phyloP scores from a whole-genome alignment of 257 asterid genomes.

The Primulina eburnea region DNA sequence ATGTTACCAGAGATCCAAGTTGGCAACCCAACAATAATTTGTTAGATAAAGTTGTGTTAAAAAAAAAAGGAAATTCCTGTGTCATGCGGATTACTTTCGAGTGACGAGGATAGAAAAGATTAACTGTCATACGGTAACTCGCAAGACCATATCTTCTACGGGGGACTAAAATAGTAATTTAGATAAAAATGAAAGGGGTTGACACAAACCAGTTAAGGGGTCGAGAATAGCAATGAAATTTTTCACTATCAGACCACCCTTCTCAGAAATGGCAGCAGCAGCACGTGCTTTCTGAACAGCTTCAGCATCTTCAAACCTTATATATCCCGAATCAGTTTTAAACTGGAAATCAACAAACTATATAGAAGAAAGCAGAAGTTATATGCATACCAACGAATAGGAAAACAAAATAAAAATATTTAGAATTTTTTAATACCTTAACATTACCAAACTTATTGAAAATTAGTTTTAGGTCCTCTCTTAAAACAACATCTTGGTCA shows the following conservation, averaged over 20 bases:
- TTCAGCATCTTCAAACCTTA: constrained; percentile 83
- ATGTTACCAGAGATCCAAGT: not conserved
- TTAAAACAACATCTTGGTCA: constrained; percentile 70
- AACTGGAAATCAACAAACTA: constrained; percentile 80
- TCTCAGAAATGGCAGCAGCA: constrained; percentile 80
- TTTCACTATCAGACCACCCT: constrained; percentile 82
- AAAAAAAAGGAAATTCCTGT: not conserved
- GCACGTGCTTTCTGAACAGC: constrained; percentile 86
- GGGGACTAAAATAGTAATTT: not conserved
- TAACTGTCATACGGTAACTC: not conserved
- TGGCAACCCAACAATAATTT: not conserved
- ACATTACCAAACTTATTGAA: constrained; percentile 74
- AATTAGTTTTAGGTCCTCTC: constrained; percentile 76
- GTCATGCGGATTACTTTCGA: not conserved
- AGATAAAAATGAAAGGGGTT: constrained; percentile 5
- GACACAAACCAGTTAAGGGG: constrained; percentile 71
- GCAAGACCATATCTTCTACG: not conserved
- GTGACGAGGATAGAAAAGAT: not conserved
- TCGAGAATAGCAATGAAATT: constrained; percentile 73
- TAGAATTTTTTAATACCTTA: constrained; percentile 47
- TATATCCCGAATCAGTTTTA: constrained; percentile 69
- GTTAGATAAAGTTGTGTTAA: no score
- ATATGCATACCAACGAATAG: not conserved
- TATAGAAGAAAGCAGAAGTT: constrained; percentile 20
- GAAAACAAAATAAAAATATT: not conserved